A percentile compares a stretch with the other conserved stretches of the same genome.
Conservation (phyloP, 1,139 yeast species). For the Nematodospora anomalae region DNA sequence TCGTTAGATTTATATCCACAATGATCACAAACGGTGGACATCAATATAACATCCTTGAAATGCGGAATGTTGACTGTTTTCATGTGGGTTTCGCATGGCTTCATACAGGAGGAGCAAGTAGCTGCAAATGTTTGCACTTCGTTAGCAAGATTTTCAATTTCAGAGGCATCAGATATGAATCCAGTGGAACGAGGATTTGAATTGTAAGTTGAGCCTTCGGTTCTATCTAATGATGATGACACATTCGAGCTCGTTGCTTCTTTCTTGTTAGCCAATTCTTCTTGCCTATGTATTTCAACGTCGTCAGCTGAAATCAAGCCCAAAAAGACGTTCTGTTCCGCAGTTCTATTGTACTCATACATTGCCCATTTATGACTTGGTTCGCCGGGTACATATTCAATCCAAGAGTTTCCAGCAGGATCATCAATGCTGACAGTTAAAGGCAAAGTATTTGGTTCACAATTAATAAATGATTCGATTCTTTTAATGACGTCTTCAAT, state of each 20-base stretch:
- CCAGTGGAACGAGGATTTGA: constrained; percentile 57
- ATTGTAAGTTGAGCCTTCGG: constrained; percentile 8
- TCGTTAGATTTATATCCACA: constrained; percentile 98
- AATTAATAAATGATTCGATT: constrained; percentile 58
- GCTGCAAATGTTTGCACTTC: constrained; percentile 95
- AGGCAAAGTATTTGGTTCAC: constrained; percentile 70
- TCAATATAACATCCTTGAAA: constrained; percentile 93
- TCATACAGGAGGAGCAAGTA: constrained; percentile 86
- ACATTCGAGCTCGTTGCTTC: constrained; percentile 37
- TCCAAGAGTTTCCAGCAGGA: constrained; percentile 98
- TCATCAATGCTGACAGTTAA: constrained; percentile 82
- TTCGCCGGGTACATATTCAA: constrained; percentile 86
- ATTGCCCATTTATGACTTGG: constrained; percentile 90
- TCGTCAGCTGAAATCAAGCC: constrained; percentile 87
- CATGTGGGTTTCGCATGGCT: constrained; percentile 90
- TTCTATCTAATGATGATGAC: constrained; percentile 22
- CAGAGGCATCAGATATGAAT: constrained; percentile 65
- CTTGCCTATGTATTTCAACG: constrained; percentile 54
- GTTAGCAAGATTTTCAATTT: constrained; percentile 78
- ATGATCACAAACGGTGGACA: constrained; percentile 89
- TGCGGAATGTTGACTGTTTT: constrained; percentile 96
- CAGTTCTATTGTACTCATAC: constrained; percentile 78
- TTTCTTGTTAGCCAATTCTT: constrained; percentile 35
- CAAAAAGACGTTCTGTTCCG: constrained; percentile 82
- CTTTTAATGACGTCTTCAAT: constrained; percentile 68